These are phyloP conservation scores for Nepenthes mirabilis DNA, from an alignment of 148 eudicot genomes.

Conservation along the genomic window DNA sequence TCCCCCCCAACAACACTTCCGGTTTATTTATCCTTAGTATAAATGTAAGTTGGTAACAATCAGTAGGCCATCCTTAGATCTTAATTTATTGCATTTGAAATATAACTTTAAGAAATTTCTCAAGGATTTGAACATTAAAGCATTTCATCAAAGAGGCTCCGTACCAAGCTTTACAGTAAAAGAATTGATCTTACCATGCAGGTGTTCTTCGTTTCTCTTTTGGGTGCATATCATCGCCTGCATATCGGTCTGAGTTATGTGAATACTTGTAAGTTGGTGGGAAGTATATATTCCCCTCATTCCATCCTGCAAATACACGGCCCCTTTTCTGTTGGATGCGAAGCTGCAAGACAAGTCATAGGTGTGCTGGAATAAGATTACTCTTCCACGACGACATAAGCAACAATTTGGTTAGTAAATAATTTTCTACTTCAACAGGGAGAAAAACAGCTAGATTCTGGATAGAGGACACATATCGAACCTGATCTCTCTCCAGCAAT, in stretches of 20 bases:
- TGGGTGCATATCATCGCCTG: slow-evolving; percentile 72
- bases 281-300: slow-evolving; percentile 86
- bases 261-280: slow-evolving; percentile 97
- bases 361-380: slow-evolving; percentile 1
- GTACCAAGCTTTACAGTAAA: too few relatives aligned
- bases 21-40: too few relatives aligned
- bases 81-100: too few relatives aligned
- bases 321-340: slow-evolving; percentile 79
- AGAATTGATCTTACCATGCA: slow-evolving; percentile 51
- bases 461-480: slow-evolving; percentile 9
- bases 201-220: slow-evolving; percentile 94
- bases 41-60: too few relatives aligned
- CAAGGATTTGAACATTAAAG: too few relatives aligned
- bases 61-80: too few relatives aligned
- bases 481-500: slow-evolving; percentile 89
- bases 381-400: slow-evolving; percentile 1
- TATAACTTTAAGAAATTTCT: too few relatives aligned
- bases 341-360: slow-evolving; percentile 32
- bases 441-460: neutral
- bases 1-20: too few relatives aligned
- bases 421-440: neutral
- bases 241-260: slow-evolving; percentile 82
- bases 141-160: too few relatives aligned
- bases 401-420: neutral
- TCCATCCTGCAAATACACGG: slow-evolving; percentile 79